Percentiles rank a stretch among this genome's conserved stretches.
Conservation (phyloP, 139 green algal genomes). For the Chlamydomonas incerta region DNA sequence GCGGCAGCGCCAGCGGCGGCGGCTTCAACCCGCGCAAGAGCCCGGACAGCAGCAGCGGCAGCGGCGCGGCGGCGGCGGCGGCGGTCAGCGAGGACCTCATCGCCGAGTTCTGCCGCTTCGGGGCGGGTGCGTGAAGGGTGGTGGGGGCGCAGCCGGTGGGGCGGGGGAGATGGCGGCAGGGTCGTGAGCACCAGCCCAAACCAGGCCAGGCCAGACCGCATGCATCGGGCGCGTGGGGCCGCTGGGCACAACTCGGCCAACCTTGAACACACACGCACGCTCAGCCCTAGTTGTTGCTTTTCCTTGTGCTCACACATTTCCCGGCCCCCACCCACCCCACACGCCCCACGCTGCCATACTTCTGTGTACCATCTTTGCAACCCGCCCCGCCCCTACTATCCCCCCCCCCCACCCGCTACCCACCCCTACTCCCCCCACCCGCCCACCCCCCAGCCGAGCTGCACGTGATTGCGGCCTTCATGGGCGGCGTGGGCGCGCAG, state of each 20-base stretch:
- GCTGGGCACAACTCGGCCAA: no score
- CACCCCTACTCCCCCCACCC: not conserved
- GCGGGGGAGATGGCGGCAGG: no score
- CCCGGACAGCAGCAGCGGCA: conserved; percentile 12
- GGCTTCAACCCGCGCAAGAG: conserved; percentile 21
- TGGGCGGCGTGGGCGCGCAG: conserved; percentile 93
- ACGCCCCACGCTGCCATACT: no score
- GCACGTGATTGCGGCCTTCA: conserved; percentile 87
- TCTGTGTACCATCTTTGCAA: no score
- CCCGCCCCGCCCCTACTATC: not conserved
- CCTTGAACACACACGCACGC: no score
- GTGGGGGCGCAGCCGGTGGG: not conserved
- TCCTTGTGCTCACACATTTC: no score
- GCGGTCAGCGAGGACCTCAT: conserved; percentile 56
- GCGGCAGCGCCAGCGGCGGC: not conserved
- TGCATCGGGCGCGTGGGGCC: no score
- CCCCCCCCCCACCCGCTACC: not conserved
- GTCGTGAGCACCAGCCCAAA: no score
- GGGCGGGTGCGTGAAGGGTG: conserved; percentile 1
- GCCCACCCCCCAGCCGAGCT: conserved; percentile 72
- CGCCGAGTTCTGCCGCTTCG: conserved; percentile 76
- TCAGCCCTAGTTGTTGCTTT: no score
- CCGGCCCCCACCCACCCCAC: no score
- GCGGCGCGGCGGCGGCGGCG: not conserved
- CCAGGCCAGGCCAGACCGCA: no score